These are phyloP conservation scores for Vaccinium myrtillus DNA, from an alignment of 148 eudicot species.

Conservation along the genomic window DNA sequence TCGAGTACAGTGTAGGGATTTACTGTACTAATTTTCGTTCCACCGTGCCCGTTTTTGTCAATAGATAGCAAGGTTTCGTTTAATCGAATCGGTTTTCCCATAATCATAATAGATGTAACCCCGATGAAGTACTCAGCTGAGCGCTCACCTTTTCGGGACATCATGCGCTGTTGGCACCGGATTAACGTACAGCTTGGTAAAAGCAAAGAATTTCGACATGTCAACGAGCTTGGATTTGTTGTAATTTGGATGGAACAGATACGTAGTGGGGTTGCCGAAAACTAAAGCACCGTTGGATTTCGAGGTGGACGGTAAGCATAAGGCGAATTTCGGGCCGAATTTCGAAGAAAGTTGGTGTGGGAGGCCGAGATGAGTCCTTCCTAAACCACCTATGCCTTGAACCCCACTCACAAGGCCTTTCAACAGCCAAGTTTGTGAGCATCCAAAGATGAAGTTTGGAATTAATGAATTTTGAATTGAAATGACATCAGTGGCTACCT, in stretches of 20 bases:
- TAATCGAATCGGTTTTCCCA: constrained; percentile 15
- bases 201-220: constrained; percentile 24
- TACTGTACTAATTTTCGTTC: constrained; percentile 50
- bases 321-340: constrained; percentile 31
- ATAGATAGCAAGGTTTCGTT: constrained; percentile 20
- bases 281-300: constrained; percentile 27
- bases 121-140: constrained; percentile 41
- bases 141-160: constrained; percentile 12
- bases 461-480: constrained; percentile 18
- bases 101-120: constrained; percentile 29
- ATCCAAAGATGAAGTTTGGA: constrained; percentile 27
- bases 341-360: constrained; percentile 36
- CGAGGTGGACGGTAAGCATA: constrained; percentile 33
- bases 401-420: constrained; percentile 31
- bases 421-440: constrained; percentile 26
- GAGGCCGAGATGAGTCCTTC: constrained; percentile 27
- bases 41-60: constrained; percentile 29
- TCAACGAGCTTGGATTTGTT: constrained; percentile 11
- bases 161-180: constrained; percentile 34
- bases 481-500: constrained; percentile 29
- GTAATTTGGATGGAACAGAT: constrained; percentile 29
- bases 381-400: constrained; percentile 48
- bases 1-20: constrained; percentile 12
- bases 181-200: constrained; percentile 36
- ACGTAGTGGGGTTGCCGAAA: constrained; percentile 47